Base-by-base conservation (phyloP, 2,329 filamentous ascomycete genomes). In the Phaeosphaeria sp. region DNA sequence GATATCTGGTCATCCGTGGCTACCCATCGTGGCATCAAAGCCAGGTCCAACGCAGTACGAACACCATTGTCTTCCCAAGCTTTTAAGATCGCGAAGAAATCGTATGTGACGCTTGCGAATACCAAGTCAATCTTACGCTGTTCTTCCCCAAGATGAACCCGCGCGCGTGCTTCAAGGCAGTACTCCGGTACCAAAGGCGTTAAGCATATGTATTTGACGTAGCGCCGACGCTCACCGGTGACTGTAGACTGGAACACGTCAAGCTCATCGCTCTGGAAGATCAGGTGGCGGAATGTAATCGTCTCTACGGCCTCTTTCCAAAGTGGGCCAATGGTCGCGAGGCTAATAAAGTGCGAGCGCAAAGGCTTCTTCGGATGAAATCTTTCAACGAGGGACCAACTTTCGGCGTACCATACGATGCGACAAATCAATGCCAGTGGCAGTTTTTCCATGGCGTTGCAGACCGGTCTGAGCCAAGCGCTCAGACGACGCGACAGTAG, bases 341-440 rank as follows among this genome's bases (percentile, higher is more conserved):
- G 30, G 11, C 30, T 13, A 13, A 6, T 7, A 36, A 36, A 7
- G 6, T 36, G 11, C 30, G 30, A 13, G 30, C 11, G 30, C 11
- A 13, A 7, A 7, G 11, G 30, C 30, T 6, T 36, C 30, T 36
- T 36, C 15, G 11, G 6, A 7, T 36, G 6, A 36, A 7, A 13
- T 3, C 30, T n/a, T n/a, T n/a, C n/a, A n/a, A n/a, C n/a, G n/a
- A n/a, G n/a, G n/a, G n/a, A 13, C 30, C 40, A 56, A 13, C 54
- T 50, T 30, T 51, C 50, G 46, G 47, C 22, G 17, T 33, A 43
- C 27, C 6, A 61, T 43, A 55, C 49, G 25, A 63, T 61, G 4
- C 48, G 55, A 24, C 62, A 57, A 18, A 60, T 51, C 42, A 67
- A 36, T 30, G 65, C 62, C 18, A 61, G 64, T 48, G 64, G 62